These are phyloP conservation scores for Mycena leptocephala DNA, from an alignment of 768 basidiomycete genomes.

Conservation along the genomic window DNA sequence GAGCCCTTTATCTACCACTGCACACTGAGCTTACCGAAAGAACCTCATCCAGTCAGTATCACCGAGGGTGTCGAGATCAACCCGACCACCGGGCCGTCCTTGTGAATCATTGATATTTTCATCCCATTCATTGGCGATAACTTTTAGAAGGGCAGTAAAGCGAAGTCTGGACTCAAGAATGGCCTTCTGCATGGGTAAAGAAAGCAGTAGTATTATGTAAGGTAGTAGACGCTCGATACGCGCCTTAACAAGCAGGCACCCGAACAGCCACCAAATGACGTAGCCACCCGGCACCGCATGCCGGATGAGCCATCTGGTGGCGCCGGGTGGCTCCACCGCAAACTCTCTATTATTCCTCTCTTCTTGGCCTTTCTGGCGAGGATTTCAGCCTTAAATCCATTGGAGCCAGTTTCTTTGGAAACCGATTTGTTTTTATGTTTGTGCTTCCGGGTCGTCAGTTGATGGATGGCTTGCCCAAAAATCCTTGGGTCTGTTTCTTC, in stretches of 20 bases:
- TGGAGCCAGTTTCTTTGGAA: no score
- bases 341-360: no score
- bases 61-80: background rate
- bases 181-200: background rate
- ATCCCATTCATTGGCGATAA: background rate
- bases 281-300: background rate
- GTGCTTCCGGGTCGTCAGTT: no score
- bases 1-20: background rate
- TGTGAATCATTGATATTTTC: background rate
- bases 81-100: background rate
- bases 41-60: background rate
- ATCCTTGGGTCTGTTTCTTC: no score
- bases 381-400: no score
- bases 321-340: no score
- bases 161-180: background rate
- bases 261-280: background rate
- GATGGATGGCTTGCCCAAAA: no score
- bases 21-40: background rate
- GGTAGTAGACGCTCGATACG: background rate
- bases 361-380: no score
- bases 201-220: background rate
- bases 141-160: background rate
- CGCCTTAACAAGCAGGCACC: background rate
- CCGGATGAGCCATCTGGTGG: no score
- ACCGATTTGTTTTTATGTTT: no score